These are phyloP conservation scores for Fusarium tjaetaba DNA, from an alignment of 2,329 filamentous ascomycete species.

Conservation along the genomic window DNA sequence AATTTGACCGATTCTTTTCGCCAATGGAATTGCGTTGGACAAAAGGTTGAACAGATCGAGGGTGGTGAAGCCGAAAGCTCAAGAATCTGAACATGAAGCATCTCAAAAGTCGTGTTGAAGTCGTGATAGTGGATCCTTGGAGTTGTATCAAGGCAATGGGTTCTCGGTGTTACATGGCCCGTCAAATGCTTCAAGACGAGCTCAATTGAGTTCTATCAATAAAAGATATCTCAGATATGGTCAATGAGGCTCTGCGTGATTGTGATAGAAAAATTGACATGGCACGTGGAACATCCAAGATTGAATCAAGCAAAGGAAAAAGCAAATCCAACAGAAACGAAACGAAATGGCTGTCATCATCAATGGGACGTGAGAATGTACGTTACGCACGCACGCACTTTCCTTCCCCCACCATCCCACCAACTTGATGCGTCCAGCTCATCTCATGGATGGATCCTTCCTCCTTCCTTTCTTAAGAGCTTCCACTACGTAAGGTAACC, in stretches of 20 bases:
- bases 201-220: neutral
- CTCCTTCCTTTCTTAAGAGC: constrained; percentile 4
- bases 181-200: neutral
- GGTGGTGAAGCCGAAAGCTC: neutral
- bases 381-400: constrained; percentile 32
- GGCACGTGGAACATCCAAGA: constrained; percentile 26
- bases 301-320: constrained; percentile 31
- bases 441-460: neutral
- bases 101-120: constrained; percentile 2
- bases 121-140: constrained; percentile 31
- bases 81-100: constrained; percentile 15
- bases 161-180: neutral
- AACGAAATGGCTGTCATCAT: constrained; percentile 32
- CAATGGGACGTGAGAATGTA: constrained; percentile 6
- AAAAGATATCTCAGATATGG: neutral
- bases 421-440: neutral
- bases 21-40: constrained; percentile 4
- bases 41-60: neutral
- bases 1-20: constrained; percentile 2
- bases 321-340: constrained; percentile 34
- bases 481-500: constrained; percentile 9
- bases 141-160: constrained; percentile 14
- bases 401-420: constrained; percentile 36
- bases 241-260: constrained; percentile 31
- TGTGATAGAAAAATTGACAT: constrained; percentile 10